These are phyloP conservation scores for Fusarium multiceps DNA, from an alignment of 2,329 filamentous ascomycete genomes.

Conservation along the genomic window DNA sequence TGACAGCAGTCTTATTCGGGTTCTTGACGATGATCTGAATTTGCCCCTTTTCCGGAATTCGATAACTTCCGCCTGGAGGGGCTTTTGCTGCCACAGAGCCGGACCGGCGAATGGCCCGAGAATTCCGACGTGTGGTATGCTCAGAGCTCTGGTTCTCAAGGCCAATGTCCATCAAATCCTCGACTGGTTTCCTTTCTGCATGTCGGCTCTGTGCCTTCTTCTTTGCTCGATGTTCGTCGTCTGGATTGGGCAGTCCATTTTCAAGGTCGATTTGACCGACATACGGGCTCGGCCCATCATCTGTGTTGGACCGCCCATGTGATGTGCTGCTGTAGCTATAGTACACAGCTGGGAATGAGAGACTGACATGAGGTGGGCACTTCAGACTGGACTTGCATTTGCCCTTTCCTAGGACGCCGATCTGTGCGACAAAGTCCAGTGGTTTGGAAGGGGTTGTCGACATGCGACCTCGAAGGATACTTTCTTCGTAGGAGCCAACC, in stretches of 20 bases:
- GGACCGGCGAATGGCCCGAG: slow-evolving; percentile 65
- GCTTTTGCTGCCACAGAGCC: slow-evolving; percentile 63
- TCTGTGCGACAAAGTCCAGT: slow-evolving; percentile 92
- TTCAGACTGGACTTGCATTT: slow-evolving; percentile 86
- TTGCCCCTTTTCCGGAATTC: slow-evolving; percentile 93
- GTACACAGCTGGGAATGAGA: slow-evolving; percentile 94
- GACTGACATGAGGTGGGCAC: slow-evolving; percentile 89
- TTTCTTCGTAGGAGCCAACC: slow-evolving; percentile 98
- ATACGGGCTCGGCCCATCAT: slow-evolving; percentile 94
- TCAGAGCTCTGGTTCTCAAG: slow-evolving; percentile 34
- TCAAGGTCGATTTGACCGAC: slow-evolving; percentile 94
- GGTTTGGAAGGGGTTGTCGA: slow-evolving; percentile 94
- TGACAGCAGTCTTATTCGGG: slow-evolving; percentile 97
- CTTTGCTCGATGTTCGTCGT: slow-evolving; percentile 60
- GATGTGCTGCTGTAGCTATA: slow-evolving; percentile 86
- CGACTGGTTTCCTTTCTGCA: slow-evolving; percentile 51
- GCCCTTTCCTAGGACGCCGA: slow-evolving; percentile 89
- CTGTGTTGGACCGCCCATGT: slow-evolving; percentile 70
- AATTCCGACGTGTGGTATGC: slow-evolving; percentile 47
- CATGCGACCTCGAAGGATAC: slow-evolving; percentile 94
- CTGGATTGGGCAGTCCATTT: slow-evolving; percentile 72
- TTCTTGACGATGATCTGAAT: slow-evolving; percentile 98
- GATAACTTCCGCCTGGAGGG: slow-evolving; percentile 88
- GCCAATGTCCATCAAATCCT: slow-evolving; percentile 41
- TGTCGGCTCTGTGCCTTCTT: slow-evolving; percentile 61